Percentiles rank a stretch among this genome's conserved stretches.
Evolutionary conservation across 164 flowering plant species (phyloP).

Genomic region (Piper betle): DNA sequence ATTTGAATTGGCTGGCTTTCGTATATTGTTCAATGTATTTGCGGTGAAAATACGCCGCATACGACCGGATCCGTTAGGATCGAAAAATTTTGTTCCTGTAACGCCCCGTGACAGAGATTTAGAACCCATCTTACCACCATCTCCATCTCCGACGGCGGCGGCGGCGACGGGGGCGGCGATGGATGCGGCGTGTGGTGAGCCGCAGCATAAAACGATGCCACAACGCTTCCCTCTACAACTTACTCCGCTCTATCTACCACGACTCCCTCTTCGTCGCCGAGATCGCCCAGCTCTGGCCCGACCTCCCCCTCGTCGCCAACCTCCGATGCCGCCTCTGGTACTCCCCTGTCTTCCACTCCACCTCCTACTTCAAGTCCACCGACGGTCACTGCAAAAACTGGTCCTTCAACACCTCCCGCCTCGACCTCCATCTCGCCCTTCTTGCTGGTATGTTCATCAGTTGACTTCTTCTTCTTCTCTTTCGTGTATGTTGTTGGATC

Average conservation of each 20-base stretch:
- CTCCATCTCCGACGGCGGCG: too few relatives aligned
- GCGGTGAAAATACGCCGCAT: too few relatives aligned
- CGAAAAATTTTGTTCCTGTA: too few relatives aligned
- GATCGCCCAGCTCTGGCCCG: constrained; percentile 69
- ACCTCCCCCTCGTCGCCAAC: constrained; percentile 73
- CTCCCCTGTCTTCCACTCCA: constrained; percentile 43
- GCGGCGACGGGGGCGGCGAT: too few relatives aligned
- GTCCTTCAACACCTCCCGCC: constrained; percentile 82
- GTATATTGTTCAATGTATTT: too few relatives aligned
- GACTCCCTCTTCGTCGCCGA: constrained; percentile 86
- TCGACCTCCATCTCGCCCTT: constrained; percentile 76
- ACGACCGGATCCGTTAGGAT: too few relatives aligned
- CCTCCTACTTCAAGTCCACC: constrained; percentile 94
- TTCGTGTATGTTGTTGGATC: not conserved
- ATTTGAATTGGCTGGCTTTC: too few relatives aligned
- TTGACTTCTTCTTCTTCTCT: not conserved
- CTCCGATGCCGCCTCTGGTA: constrained; percentile 97
- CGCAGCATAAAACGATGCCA: constrained; percentile 55
- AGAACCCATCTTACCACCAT: too few relatives aligned
- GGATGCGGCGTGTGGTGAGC: constrained; percentile 31
- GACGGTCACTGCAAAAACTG: constrained; percentile 87
- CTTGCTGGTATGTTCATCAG: constrained; percentile 49
- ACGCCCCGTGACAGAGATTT: too few relatives aligned
- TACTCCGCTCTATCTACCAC: constrained; percentile 72
- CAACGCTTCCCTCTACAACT: constrained; percentile 52